Evolutionary conservation across 1,284 basidiomycete species (phyloP), one percentile per base, ranked within the genome.

Genomic region (Marasmius oreades): DNA sequence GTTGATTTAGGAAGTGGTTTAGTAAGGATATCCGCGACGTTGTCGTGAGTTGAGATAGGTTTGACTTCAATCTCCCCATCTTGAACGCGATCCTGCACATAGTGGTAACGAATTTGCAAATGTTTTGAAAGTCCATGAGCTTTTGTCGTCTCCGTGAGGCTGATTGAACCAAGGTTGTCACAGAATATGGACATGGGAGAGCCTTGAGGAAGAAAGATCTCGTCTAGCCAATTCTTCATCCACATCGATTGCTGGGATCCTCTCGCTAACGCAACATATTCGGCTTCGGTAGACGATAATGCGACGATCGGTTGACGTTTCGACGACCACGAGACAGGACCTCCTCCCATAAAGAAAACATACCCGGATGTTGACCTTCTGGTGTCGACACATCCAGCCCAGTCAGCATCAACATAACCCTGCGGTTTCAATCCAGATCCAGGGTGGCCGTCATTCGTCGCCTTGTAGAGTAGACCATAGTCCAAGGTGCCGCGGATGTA

Each of bases 311-410:
- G 24, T 52, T 61, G 60, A 3, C 52, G 20, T 33, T 61, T 61
- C 16, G 55, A 51, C 1, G 59, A 60, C 60, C 59, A 61, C 10
- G 36, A 54, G 14, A 61, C 54, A 8, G 60, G 59, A 1, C 26
- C 60, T 0, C 55, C 58, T 2, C 26, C 51, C 55, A 61, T 56
- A 8, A 55, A 43, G 55, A 60, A 59, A 1, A 59, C 34, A n/a
- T 57, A 60, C 8, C 60, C 60, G 0, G 57, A 48, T 0, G 57
- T 52, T 0, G 61, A 61, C 1, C 52, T 47, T 0, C 61, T 46
- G 11, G 52, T 53, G 6, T 52, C 53, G 1, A 56, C 18, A 10
- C 42, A 53, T 10, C 53, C 51, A 1, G 54, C 58, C 22, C 50
- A 59, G 39, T 61, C 58, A 2, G 60, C 51, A 24, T 61, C n/a